Conservation (phyloP, 2,329 filamentous ascomycete genomes). For the Escovopsis sp. region DNA sequence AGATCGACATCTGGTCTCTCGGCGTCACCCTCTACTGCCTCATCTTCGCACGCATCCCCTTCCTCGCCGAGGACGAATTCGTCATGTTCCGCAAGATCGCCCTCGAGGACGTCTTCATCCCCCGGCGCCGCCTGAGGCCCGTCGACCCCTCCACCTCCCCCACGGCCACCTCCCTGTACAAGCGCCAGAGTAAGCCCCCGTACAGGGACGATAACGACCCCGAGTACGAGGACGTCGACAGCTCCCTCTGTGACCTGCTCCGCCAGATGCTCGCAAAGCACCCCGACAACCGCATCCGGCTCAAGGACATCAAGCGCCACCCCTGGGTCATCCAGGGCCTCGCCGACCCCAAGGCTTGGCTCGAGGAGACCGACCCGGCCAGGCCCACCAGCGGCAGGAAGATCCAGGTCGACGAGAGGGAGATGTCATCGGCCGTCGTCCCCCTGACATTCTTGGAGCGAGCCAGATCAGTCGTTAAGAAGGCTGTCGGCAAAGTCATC, state of each 20-base stretch:
- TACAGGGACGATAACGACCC: slow-evolving; percentile 68
- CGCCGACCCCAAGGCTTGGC: slow-evolving; percentile 60
- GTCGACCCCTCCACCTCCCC: slow-evolving; percentile 47
- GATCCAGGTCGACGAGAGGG: slow-evolving; percentile 83
- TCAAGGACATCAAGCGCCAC: slow-evolving; percentile 87
- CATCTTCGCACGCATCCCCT: slow-evolving; percentile 85
- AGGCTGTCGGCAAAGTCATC: slow-evolving; percentile 49
- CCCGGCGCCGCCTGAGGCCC: slow-evolving; percentile 65
- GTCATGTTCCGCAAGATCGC: slow-evolving; percentile 86
- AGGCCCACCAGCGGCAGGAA: slow-evolving; percentile 63
- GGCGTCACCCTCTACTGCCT: slow-evolving; percentile 94
- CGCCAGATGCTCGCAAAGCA: slow-evolving; percentile 75
- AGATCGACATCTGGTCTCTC: slow-evolving; percentile 95
- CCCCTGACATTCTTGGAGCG: slow-evolving; percentile 79
- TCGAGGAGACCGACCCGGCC: slow-evolving; percentile 85
- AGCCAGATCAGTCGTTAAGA: slow-evolving; percentile 63
- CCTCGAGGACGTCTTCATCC: slow-evolving; percentile 83
- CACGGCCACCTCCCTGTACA: slow-evolving; percentile 38
- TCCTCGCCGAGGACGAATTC: slow-evolving; percentile 81
- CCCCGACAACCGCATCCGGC: slow-evolving; percentile 71
- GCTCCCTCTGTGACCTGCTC: slow-evolving; percentile 65
- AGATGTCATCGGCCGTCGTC: slow-evolving; percentile 81
- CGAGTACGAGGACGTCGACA: slow-evolving; percentile 73
- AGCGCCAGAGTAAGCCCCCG: slow-evolving; percentile 44
- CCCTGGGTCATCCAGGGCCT: slow-evolving; percentile 78